Evolutionary conservation across 768 basidiomycete genomes (phyloP).

Genomic region (Hygrocybe punicea): DNA sequence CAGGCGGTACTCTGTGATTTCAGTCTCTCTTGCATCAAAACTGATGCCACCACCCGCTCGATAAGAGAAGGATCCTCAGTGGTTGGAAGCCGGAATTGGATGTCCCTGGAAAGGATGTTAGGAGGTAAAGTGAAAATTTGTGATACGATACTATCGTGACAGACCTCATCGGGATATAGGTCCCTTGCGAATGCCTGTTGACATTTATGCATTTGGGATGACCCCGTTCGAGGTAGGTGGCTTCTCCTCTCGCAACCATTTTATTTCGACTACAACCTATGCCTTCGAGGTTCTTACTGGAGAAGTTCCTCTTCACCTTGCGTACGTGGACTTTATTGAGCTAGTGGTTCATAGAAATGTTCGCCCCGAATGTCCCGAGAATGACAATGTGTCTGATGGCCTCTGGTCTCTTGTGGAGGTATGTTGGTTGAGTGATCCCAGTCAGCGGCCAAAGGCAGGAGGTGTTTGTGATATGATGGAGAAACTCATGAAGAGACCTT

Average conservation of each 20-base stretch:
- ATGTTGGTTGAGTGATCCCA: constrained; percentile 3
- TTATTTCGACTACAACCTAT: background rate
- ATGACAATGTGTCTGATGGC: background rate
- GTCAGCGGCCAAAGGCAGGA: background rate
- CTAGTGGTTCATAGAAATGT: constrained; percentile 4
- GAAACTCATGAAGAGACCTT: background rate
- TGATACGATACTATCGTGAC: background rate
- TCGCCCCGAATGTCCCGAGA: constrained; percentile 2
- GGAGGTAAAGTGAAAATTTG: background rate
- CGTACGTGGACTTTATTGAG: background rate
- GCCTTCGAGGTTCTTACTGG: constrained; percentile 2
- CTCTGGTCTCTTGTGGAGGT: constrained; percentile 7
- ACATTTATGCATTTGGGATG: constrained; percentile 10
- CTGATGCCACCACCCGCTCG: background rate
- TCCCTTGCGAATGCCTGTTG: background rate
- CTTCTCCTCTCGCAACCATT: no score
- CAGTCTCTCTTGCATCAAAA: constrained; percentile 1
- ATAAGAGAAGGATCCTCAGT: background rate
- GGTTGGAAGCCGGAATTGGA: constrained; percentile 6
- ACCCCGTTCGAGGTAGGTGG: constrained; percentile 4
- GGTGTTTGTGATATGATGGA: background rate
- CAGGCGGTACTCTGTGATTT: constrained; percentile 5
- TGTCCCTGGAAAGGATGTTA: constrained; percentile 1
- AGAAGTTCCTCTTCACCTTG: constrained; percentile 5
- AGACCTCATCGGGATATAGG: background rate